These are phyloP conservation scores for carrot (Daucus carota) DNA, from an alignment of 129 eudicot genomes.

Conservation along the genomic window DNA sequence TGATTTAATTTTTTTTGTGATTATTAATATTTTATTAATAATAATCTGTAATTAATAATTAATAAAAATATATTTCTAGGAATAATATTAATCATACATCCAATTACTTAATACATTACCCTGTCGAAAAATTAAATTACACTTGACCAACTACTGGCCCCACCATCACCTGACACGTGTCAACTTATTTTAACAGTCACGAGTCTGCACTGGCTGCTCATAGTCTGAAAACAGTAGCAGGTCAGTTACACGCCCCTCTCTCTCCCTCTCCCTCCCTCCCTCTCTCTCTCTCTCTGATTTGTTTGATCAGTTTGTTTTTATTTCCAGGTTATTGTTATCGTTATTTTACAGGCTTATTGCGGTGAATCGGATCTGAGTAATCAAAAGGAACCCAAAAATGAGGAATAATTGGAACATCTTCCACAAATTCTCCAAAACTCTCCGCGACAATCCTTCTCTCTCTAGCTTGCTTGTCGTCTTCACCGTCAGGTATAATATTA, in stretches of 20 bases:
- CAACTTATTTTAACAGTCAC: neutral
- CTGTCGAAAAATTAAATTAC: too few relatives aligned
- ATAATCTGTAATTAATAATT: too few relatives aligned
- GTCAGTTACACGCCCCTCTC: neutral
- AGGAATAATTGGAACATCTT: slow-evolving; percentile 27
- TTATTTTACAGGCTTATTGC: neutral
- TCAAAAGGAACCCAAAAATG: slow-evolving; percentile 25
- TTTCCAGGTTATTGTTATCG: neutral
- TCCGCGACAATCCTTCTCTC: slow-evolving; percentile 55
- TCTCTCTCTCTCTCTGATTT: neutral
- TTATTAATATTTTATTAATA: too few relatives aligned
- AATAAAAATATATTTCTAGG: too few relatives aligned
- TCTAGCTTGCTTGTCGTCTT: slow-evolving; percentile 62
- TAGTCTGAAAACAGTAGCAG: neutral
- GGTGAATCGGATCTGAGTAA: neutral
- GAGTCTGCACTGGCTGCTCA: neutral
- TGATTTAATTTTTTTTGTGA: too few relatives aligned
- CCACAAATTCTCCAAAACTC: slow-evolving; percentile 50
- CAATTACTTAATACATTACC: too few relatives aligned
- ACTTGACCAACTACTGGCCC: neutral
- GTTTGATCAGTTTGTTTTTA: neutral
- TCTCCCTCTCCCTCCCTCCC: neutral
- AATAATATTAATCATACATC: too few relatives aligned
- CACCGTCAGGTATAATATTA: slow-evolving; percentile 55
- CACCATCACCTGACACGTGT: neutral